A percentile compares a stretch with the other conserved stretches of the same genome.
These are phyloP conservation scores for Aspergillus neoniger DNA, from an alignment of 2,329 filamentous ascomycete genomes.

Conservation along the genomic window DNA sequence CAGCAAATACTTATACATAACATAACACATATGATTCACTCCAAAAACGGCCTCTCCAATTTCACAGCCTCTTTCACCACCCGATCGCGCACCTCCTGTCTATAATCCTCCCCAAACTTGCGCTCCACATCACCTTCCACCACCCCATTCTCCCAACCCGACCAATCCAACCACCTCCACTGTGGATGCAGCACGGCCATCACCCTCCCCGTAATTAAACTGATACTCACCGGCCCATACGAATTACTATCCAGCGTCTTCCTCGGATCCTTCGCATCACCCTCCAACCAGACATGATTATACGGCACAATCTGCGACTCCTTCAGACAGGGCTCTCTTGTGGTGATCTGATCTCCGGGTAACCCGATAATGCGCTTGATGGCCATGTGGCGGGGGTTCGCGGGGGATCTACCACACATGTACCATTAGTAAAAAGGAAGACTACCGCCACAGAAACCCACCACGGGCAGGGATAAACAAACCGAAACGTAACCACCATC, in stretches of 20 bases:
- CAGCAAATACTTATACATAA: not conserved
- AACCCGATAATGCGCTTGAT: slow-evolving; percentile 84
- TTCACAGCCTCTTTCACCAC: slow-evolving; percentile 42
- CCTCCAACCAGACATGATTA: slow-evolving; percentile 94
- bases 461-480: slow-evolving; percentile 16
- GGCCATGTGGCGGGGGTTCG: slow-evolving; percentile 66
- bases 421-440: not conserved
- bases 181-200: slow-evolving; percentile 70
- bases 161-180: slow-evolving; percentile 39
- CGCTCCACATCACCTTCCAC: slow-evolving; percentile 26
- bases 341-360: slow-evolving; percentile 74
- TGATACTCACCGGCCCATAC: slow-evolving; percentile 80
- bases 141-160: slow-evolving; percentile 39
- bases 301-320: slow-evolving; percentile 64
- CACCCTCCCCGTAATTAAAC: slow-evolving; percentile 73
- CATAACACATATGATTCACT: slow-evolving; percentile 9
- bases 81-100: slow-evolving; percentile 37
- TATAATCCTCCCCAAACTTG: slow-evolving; percentile 32
- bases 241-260: slow-evolving; percentile 81
- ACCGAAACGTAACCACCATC: slow-evolving; percentile 70
- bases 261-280: slow-evolving; percentile 69
- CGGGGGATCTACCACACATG: slow-evolving; percentile 61
- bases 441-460: not conserved
- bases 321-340: slow-evolving; percentile 62
- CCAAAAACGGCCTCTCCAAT: slow-evolving; percentile 33